Base-by-base conservation (phyloP, 2,329 filamentous ascomycete species). In the Cladophialophora chaetospira region DNA sequence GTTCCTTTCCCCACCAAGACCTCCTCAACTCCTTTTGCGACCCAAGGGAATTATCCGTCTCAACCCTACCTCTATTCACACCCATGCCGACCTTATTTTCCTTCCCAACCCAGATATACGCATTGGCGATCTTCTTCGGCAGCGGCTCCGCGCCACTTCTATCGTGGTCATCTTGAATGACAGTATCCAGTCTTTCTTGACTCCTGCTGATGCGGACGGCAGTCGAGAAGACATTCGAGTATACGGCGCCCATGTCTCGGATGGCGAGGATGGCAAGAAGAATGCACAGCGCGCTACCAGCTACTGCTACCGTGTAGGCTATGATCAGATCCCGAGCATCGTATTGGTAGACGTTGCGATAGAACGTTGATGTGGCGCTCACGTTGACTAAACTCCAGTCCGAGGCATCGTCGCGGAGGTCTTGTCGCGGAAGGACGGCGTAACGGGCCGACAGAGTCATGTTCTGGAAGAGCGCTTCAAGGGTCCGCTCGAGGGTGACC, bases 181-280 rank as follows among this genome's bases (percentile, higher is more conserved):
- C 44, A 4, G 44, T n/a, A 9, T 46, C 26, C 26, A 46, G 44
- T 19, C 26, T 28, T 23, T 19, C 13, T 31, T 46, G 44, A 6
- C 26, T 23, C 26, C 44, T 31, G 13, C 23, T 46, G 8, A 31
- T 26, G 26, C 46, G 46, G 9, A 40, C 46, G 13, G 23, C 46
- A 4, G 46, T 50, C 10, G 46, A 50, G 35, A 50, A 50, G 13
- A 15, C 31, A 31, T 50, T 50, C 19, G 46, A 50, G 31, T 50
- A 50, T 13, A 40, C 46, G 31, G 46, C 15, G 29, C 31, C 46
- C 46, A 38, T 50, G 29, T 28, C 19, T 9, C 28, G 11, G 10
- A 50, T 38, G 46, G 46, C 46, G 6, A 36, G 19, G 11, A 50
- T 40, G 15, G 46, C 46, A 4, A 38, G 17, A 4, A 50, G 31